Evolutionary conservation across 2,329 filamentous ascomycete species (phyloP).

Genomic region (Periconia digitata): DNA sequence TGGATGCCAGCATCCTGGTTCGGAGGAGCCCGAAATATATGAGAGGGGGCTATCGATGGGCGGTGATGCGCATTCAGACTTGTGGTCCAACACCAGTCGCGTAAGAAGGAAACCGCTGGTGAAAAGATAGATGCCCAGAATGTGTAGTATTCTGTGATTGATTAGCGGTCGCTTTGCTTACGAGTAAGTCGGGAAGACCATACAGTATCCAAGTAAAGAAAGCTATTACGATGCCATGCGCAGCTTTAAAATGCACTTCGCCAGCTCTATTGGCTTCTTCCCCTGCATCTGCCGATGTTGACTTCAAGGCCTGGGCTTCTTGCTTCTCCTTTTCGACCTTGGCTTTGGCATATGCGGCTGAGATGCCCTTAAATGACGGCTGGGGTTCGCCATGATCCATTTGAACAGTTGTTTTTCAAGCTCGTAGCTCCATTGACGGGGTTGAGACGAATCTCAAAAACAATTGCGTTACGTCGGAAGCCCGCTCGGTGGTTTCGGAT

Average conservation of each 20-base stretch:
- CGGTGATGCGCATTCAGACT: slow-evolving; percentile 73
- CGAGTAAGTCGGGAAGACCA: slow-evolving; percentile 1
- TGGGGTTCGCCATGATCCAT: slow-evolving; percentile 43
- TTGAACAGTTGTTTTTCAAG: slow-evolving; percentile 15
- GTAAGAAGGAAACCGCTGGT: slow-evolving; percentile 94
- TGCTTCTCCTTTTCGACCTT: slow-evolving; percentile 37
- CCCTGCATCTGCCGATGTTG: slow-evolving; percentile 27
- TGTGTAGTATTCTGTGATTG: slow-evolving; percentile 65
- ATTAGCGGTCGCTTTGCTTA: slow-evolving; percentile 8
- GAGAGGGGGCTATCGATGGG: slow-evolving; percentile 58
- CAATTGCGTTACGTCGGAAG: not conserved
- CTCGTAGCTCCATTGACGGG: slow-evolving; percentile 4
- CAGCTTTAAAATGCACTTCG: slow-evolving; percentile 55
- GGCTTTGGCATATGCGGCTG: slow-evolving; percentile 38
- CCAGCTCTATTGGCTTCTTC: slow-evolving; percentile 43
- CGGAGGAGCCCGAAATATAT: slow-evolving; percentile 43
- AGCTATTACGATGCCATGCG: slow-evolving; percentile 56
- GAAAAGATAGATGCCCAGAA: slow-evolving; percentile 84
- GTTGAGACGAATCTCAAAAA: not conserved
- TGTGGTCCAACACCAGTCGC: slow-evolving; percentile 75
- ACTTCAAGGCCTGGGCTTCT: slow-evolving; percentile 31
- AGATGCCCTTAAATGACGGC: slow-evolving; percentile 41
- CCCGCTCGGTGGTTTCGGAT: not conserved
- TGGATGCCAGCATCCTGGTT: slow-evolving; percentile 90
- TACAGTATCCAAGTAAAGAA: slow-evolving; percentile 72